A percentile compares a stretch with the other conserved stretches of the same genome.
Evolutionary conservation across 129 eudicot species (phyloP).

Genomic region (Calendula officinalis): DNA sequence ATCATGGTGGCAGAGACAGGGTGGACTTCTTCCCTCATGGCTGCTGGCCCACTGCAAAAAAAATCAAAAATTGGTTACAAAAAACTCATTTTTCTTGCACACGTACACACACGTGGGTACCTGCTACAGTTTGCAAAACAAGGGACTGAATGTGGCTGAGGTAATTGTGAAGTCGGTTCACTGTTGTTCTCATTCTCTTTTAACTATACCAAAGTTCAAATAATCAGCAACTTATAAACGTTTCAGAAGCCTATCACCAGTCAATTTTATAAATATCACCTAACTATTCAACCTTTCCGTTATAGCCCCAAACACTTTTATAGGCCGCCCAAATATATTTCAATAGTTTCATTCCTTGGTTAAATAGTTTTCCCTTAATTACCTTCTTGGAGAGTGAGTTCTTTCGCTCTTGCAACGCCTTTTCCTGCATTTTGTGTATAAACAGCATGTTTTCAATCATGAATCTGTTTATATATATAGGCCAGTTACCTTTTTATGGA

Average conservation of each 20-base stretch:
- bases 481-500: constrained; percentile 69
- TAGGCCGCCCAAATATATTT: no score
- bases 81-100: background rate
- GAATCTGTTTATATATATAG: background rate
- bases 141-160: constrained; percentile 23
- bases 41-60: constrained; percentile 30
- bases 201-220: constrained; percentile 32
- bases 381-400: constrained; percentile 62
- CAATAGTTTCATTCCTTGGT: no score
- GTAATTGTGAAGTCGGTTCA: constrained; percentile 14
- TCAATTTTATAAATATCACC: no score
- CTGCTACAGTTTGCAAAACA: constrained; percentile 34
- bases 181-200: constrained; percentile 53
- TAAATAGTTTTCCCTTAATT: no score
- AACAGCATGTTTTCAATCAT: background rate
- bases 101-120: constrained; percentile 12
- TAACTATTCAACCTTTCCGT: no score
- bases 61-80: background rate
- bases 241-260: background rate
- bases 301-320: no score
- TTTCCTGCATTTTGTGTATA: constrained; percentile 37
- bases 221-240: background rate
- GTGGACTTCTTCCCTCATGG: constrained; percentile 24
- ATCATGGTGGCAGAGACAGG: constrained; percentile 20
- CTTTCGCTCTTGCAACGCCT: constrained; percentile 61